These are phyloP conservation scores for Syzygium oleosum DNA, from an alignment of 345 rosid species.

Conservation along the genomic window DNA sequence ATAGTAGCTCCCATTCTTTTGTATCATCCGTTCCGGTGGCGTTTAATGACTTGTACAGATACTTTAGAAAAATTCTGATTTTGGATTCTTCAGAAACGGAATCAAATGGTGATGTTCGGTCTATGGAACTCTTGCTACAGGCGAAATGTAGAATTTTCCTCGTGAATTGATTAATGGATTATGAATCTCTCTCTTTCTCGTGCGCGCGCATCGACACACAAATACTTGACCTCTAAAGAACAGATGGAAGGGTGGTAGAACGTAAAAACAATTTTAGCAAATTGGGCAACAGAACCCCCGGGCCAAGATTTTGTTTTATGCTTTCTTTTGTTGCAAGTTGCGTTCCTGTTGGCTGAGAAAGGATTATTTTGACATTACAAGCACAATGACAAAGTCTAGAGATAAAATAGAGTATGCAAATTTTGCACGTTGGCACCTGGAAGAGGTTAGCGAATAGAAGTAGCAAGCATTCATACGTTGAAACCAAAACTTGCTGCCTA, in stretches of 20 bases:
- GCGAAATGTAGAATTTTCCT: not conserved
- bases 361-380: not conserved
- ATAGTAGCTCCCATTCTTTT: not conserved
- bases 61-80: not conserved
- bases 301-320: not conserved
- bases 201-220: not conserved
- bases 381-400: not conserved
- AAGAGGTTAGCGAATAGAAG: not conserved
- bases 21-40: not conserved
- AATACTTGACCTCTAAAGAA: not conserved
- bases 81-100: not conserved
- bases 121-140: not conserved
- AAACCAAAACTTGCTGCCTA: not conserved
- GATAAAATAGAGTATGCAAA: not conserved
- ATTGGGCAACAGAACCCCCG: not conserved
- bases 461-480: not conserved
- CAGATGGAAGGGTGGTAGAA: not conserved
- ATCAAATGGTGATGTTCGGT: not conserved
- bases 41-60: not conserved
- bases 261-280: not conserved
- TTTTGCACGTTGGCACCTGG: not conserved
- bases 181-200: not conserved
- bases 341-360: not conserved
- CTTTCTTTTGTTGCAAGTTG: not conserved
- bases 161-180: no score